Base-by-base conservation (phyloP, 2,329 filamentous ascomycete genomes). In the Aspergillus tamarii region DNA sequence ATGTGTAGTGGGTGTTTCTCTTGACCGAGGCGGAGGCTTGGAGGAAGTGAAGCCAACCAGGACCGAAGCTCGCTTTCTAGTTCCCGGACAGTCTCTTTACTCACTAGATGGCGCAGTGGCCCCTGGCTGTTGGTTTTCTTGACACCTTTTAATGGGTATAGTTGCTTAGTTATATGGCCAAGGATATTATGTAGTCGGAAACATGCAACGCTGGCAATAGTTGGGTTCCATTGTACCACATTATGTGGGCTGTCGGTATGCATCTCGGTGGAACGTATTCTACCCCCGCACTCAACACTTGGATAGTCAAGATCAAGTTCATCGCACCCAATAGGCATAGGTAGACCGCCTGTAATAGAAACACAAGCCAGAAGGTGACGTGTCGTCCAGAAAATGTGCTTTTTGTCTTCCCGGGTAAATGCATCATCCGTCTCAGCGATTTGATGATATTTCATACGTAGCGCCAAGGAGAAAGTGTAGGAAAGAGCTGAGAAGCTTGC, bases 381-480 rank as follows among this genome's bases (percentile, higher is more conserved):
- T 10, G 62, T 23, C 3, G 62, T 53, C 64, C 64, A 66, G 28
- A 66, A 66, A 4, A 66, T 7, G 14, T 57, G 43, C 23, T n/a
- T 36, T 9, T 61, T 62, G 0, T 56, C 41, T 32, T 64, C 64
- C 1, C n/a, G 36, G 0, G 34, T 48, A 3, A 62, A 53, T 7
- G n/a, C 34, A 26, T 32, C 55, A 19, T 64, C 62, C 8, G 21
- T 55, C 16, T 59, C 34, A 8, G 21, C n/a, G 11, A 57, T 21
- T 12, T 52, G 62, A 32, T 66, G 64, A 4, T 62, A 58, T n/a
- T 59, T 61, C 59, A 66, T 62, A 14, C 64, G 64, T 12, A 64
- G n/a, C 0, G 64, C 62, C 19, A 66, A 12, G 3, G 64, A 64
- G 4, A 66, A 48, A 10, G 63, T 55, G 2, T 64, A 57, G 19